Percentiles rank a stretch among this genome's conserved stretches.
Conservation (phyloP, 768 basidiomycete species). For the Xerocomus brunneocitrinus region DNA sequence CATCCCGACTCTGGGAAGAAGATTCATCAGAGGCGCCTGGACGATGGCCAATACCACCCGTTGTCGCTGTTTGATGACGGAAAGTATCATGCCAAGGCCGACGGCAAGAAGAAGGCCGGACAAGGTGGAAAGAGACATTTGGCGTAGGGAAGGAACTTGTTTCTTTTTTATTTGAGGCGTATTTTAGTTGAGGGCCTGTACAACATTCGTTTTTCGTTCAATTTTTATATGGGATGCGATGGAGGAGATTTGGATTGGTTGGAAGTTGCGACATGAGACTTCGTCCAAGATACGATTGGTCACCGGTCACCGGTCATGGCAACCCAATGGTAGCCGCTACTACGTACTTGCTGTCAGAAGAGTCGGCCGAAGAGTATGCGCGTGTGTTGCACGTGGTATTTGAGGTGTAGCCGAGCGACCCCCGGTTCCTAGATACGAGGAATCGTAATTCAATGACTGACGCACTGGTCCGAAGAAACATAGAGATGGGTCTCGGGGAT, state of each 20-base stretch:
- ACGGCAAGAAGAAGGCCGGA: slow-evolving; percentile 1
- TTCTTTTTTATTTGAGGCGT: not conserved
- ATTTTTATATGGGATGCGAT: not conserved
- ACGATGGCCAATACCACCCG: not conserved
- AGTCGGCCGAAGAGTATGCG: no score
- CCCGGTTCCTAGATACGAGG: no score
- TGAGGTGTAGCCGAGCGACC: not conserved
- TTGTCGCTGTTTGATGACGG: not conserved
- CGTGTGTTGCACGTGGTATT: not conserved
- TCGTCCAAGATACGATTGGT: no score
- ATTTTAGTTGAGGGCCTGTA: slow-evolving; percentile 4
- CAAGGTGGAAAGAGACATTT: not conserved
- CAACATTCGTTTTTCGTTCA: slow-evolving; percentile 11
- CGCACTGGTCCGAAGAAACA: no score
- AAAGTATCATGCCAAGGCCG: not conserved
- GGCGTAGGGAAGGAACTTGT: not conserved
- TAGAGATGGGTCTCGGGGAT: no score
- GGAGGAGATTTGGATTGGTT: not conserved
- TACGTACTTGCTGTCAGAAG: no score
- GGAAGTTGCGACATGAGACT: no score
- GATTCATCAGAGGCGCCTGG: not conserved
- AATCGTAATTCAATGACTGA: no score
- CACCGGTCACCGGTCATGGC: no score
- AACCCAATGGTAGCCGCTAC: no score
- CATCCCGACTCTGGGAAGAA: not conserved